Conservation (phyloP, 352 stramenopile genomes). For the Phytophthora podocarpi region DNA sequence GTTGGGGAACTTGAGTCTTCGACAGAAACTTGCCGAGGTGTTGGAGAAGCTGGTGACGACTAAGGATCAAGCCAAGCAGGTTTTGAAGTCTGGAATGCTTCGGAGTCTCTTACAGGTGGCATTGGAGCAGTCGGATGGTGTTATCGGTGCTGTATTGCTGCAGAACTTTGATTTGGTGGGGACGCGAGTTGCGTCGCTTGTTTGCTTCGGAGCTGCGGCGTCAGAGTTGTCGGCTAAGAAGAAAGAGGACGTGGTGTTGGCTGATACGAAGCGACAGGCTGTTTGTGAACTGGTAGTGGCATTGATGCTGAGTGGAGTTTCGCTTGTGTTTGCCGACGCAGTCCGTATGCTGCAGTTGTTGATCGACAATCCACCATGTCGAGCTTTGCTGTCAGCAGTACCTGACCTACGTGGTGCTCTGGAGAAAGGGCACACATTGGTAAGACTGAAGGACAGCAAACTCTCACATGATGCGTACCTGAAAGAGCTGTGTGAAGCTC, state of each 20-base stretch:
- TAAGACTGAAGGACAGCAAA: conserved; percentile 39
- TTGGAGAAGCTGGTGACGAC: conserved; percentile 35
- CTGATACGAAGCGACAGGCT: conserved; percentile 1
- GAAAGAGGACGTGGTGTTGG: neutral
- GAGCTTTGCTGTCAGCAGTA: conserved; percentile 29
- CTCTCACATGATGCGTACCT: conserved; percentile 52
- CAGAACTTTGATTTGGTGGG: conserved; percentile 27
- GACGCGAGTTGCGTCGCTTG: conserved; percentile 28
- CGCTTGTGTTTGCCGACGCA: conserved; percentile 58
- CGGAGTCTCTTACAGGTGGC: conserved; percentile 55
- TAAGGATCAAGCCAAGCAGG: conserved; percentile 59
- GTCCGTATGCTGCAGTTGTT: conserved; percentile 69
- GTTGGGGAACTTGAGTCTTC: conserved; percentile 29
- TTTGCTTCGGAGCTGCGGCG: conserved; percentile 23
- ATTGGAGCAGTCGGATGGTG: conserved; percentile 28
- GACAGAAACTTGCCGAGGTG: conserved; percentile 37
- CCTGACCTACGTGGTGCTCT: conserved; percentile 66
- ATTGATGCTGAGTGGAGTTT: conserved; percentile 60
- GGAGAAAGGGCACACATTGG: conserved; percentile 50
- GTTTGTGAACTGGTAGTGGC: conserved; percentile 56
- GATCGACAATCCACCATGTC: conserved; percentile 41
- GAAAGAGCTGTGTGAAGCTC: conserved; percentile 44
- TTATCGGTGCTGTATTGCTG: conserved; percentile 4
- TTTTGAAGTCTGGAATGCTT: conserved; percentile 44
- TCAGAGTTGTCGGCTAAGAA: neutral